phyloP scores from a whole-genome alignment of 768 basidiomycete genomes.

The Kwoniella europaea region DNA sequence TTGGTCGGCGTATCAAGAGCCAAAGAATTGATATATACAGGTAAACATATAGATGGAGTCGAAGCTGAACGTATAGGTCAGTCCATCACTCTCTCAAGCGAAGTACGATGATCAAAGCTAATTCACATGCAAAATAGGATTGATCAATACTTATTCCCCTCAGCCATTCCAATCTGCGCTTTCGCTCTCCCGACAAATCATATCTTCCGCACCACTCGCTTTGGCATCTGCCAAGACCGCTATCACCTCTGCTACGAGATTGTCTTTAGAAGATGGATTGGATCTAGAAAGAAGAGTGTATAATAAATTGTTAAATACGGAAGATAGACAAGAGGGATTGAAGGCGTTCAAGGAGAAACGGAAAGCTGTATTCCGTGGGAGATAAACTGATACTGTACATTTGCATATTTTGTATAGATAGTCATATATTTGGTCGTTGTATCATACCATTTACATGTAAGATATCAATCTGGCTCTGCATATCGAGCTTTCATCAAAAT shows the following conservation, averaged over 20 bases:
- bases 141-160: constrained; percentile 32
- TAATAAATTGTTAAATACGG: constrained; percentile 72
- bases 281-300: constrained; percentile 88
- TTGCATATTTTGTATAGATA: not conserved
- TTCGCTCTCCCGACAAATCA: constrained; percentile 37
- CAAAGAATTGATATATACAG: constrained; percentile 92
- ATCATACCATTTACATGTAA: not conserved
- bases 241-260: constrained; percentile 76
- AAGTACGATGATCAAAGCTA: not conserved
- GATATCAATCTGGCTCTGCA: not conserved
- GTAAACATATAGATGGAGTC: constrained; percentile 73
- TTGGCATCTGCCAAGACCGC: constrained; percentile 86
- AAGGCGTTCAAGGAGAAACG: constrained; percentile 85
- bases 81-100: constrained; percentile 5
- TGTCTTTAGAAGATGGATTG: constrained; percentile 82
- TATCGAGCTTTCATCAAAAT: not conserved
- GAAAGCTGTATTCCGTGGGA: constrained; percentile 76
- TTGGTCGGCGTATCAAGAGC: constrained; percentile 86
- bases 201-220: constrained; percentile 71
- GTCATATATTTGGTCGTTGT: not conserved
- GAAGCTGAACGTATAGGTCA: constrained; percentile 68
- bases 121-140: constrained; percentile 23
- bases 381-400: constrained; percentile 59
- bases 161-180: constrained; percentile 30
- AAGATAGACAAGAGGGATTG: constrained; percentile 82